A percentile compares a stretch with the other conserved stretches of the same genome.
Conservation (phyloP, 139 green algal genomes). For the Picochlorum sp. region DNA sequence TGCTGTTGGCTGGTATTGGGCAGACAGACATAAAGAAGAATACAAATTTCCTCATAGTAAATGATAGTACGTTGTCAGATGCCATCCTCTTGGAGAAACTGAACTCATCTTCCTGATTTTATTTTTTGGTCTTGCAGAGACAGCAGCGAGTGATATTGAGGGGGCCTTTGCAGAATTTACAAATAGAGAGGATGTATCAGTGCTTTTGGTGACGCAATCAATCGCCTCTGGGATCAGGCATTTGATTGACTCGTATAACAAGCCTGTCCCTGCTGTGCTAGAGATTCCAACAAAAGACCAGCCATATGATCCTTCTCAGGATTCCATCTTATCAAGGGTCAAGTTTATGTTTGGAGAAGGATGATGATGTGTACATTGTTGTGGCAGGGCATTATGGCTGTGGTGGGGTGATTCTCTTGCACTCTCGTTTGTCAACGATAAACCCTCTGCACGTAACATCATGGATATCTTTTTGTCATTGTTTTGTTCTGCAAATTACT, state of each 20-base stretch:
- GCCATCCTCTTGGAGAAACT: neutral
- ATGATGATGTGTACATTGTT: neutral
- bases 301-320: conserved; percentile 90
- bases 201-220: conserved; percentile 92
- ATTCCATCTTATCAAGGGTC: conserved; percentile 84
- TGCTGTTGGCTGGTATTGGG: conserved; percentile 91
- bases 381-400: too few species aligned
- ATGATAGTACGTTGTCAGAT: conserved; percentile 61
- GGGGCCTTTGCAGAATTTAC: conserved; percentile 90
- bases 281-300: conserved; percentile 93
- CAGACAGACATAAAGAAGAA: conserved; percentile 85
- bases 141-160: conserved; percentile 76
- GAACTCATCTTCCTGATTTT: neutral
- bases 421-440: neutral
- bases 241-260: conserved; percentile 67
- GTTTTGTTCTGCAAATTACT: conserved; percentile 1
- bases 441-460: neutral
- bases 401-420: neutral
- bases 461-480: neutral
- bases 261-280: conserved; percentile 77
- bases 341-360: conserved; percentile 78
- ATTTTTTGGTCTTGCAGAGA: conserved; percentile 49
- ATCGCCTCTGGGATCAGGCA: conserved; percentile 83
- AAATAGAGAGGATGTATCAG: conserved; percentile 81
- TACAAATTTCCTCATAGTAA: conserved; percentile 92